These are phyloP conservation scores for Pythium volutum DNA, from an alignment of 352 stramenopile genomes.

Conservation along the genomic window DNA sequence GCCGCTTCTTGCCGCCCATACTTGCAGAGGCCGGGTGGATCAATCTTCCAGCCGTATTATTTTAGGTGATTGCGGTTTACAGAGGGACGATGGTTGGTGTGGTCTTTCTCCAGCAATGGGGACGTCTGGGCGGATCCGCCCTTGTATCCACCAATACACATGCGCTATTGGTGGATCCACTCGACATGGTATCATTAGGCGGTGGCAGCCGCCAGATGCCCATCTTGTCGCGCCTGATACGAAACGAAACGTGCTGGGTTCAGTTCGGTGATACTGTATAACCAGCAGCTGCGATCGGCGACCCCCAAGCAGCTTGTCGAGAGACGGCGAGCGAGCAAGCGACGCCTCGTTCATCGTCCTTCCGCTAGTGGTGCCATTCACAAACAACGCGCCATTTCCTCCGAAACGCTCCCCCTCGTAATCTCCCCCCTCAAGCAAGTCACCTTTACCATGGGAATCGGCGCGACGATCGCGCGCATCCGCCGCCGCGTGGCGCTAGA, in stretches of 20 bases:
- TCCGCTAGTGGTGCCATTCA: background rate
- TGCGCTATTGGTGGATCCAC: slow-evolving; percentile 1
- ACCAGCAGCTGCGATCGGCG: slow-evolving; percentile 3
- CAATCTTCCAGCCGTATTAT: background rate
- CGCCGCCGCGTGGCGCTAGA: slow-evolving; percentile 54
- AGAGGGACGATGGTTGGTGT: background rate
- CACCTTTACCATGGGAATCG: slow-evolving; percentile 28
- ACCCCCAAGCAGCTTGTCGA: slow-evolving; percentile 1
- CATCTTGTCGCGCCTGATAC: slow-evolving; percentile 1
- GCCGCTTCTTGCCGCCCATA: slow-evolving; percentile 17
- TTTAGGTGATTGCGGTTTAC: slow-evolving; percentile 5
- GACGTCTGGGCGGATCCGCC: background rate
- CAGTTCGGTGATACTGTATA: too few relatives aligned
- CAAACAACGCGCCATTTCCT: background rate
- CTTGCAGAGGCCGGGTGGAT: background rate
- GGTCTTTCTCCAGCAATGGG: background rate
- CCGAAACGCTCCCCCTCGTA: background rate
- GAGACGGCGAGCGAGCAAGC: background rate
- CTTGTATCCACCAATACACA: slow-evolving; percentile 6
- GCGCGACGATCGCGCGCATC: slow-evolving; percentile 38
- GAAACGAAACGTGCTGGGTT: background rate
- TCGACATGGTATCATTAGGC: background rate
- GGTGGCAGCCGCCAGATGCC: background rate
- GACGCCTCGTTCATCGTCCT: background rate
- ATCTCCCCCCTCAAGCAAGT: slow-evolving; percentile 1